Conservation (phyloP, 2,329 filamentous ascomycete species). For the Talaromyces piceae region DNA sequence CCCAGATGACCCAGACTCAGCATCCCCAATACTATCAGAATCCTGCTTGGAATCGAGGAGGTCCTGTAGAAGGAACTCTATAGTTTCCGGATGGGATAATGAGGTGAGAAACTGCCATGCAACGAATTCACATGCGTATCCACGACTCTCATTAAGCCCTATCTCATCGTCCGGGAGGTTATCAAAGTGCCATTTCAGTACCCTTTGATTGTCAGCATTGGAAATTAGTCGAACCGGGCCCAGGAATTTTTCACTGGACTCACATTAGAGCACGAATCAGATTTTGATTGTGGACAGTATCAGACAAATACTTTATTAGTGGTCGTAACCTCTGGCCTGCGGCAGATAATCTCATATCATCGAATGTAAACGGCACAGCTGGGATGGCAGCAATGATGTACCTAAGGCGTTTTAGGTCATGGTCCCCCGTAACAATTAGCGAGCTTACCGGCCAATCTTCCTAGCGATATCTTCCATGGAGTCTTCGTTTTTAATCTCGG, state of each 20-base stretch:
- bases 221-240: not conserved
- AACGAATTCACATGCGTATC: constrained; percentile 53
- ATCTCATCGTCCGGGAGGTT: constrained; percentile 46
- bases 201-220: constrained; percentile 31
- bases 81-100: constrained; percentile 49
- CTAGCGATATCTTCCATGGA: constrained; percentile 31
- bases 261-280: constrained; percentile 47
- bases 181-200: constrained; percentile 50
- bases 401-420: constrained; percentile 15
- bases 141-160: constrained; percentile 50
- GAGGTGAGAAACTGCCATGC: constrained; percentile 56
- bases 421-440: not conserved
- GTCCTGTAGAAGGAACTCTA: constrained; percentile 51
- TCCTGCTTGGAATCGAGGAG: constrained; percentile 25
- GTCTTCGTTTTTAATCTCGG: constrained; percentile 35
- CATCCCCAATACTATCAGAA: constrained; percentile 15
- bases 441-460: constrained; percentile 31
- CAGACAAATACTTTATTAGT: constrained; percentile 31
- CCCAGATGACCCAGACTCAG: constrained; percentile 16
- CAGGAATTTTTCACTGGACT: constrained; percentile 15
- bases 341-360: constrained; percentile 35
- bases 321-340: constrained; percentile 31
- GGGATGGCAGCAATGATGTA: constrained; percentile 33
- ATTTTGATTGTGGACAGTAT: constrained; percentile 37
- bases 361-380: constrained; percentile 38